These are phyloP conservation scores for Erigeron canadensis DNA, from an alignment of 129 eudicot genomes.

Conservation along the genomic window DNA sequence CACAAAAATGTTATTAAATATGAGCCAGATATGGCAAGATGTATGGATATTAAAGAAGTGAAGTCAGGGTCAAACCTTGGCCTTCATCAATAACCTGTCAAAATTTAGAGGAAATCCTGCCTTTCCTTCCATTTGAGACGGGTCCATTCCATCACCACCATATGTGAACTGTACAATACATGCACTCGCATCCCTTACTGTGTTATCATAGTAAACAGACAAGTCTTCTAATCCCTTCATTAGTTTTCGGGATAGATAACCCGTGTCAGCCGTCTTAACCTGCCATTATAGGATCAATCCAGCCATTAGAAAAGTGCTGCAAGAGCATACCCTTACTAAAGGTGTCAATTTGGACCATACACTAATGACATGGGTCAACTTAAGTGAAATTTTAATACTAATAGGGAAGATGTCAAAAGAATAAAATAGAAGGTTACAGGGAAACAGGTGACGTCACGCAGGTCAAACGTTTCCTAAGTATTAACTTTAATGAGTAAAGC, in stretches of 20 bases:
- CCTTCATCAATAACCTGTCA: slow-evolving; percentile 67
- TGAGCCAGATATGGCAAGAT: slow-evolving; percentile 8
- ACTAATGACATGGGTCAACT: background rate
- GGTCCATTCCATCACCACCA: slow-evolving; percentile 95
- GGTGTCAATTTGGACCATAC: background rate
- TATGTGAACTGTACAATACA: slow-evolving; percentile 77
- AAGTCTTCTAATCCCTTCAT: slow-evolving; percentile 87
- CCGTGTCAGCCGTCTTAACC: slow-evolving; percentile 99
- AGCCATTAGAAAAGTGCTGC: slow-evolving; percentile 4
- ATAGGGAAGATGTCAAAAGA: background rate
- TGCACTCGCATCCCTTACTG: slow-evolving; percentile 83
- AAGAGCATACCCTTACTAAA: background rate
- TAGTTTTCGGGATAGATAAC: slow-evolving; percentile 93
- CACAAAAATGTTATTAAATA: slow-evolving; percentile 19
- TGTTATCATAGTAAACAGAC: slow-evolving; percentile 70
- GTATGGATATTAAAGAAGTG: slow-evolving; percentile 1
- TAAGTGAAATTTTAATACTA: background rate
- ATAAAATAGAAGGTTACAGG: background rate
- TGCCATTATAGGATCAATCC: slow-evolving; percentile 31
- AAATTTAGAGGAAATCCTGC: slow-evolving; percentile 77
- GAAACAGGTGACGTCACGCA: background rate
- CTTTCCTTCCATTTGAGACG: slow-evolving; percentile 85
- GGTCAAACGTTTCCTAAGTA: background rate
- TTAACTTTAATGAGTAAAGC: too few relatives aligned
- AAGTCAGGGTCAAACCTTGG: slow-evolving; percentile 53